Conservation (phyloP, 164 flowering plant species). For the Hamamelis virginiana region DNA sequence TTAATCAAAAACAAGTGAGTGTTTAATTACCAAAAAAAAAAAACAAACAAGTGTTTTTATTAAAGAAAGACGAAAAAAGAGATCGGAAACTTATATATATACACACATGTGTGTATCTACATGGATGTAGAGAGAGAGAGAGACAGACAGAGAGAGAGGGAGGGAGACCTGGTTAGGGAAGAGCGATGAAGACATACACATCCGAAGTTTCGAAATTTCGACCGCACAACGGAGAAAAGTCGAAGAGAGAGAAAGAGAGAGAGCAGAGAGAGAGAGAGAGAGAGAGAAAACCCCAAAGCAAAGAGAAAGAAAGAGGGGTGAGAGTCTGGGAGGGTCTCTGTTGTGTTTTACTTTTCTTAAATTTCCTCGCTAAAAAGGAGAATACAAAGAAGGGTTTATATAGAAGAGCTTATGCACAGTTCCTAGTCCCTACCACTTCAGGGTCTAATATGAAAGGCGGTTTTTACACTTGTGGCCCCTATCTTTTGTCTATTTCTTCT, state of each 20-base stretch:
- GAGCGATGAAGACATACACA: slow-evolving; percentile 29
- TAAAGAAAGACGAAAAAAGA: neutral
- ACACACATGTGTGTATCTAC: too few relatives aligned
- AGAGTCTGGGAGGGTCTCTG: neutral
- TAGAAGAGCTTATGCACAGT: too few relatives aligned
- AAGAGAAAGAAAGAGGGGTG: slow-evolving; percentile 10
- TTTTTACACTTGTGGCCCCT: too few relatives aligned
- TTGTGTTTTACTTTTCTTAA: too few relatives aligned
- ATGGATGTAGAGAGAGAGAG: neutral
- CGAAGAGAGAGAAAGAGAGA: slow-evolving; percentile 12
- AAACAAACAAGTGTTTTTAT: too few relatives aligned
- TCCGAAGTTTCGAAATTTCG: slow-evolving; percentile 24
- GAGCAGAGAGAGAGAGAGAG: slow-evolving; percentile 7
- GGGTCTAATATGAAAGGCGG: too few relatives aligned
- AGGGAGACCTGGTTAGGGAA: slow-evolving; percentile 12
- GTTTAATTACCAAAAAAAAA: too few relatives aligned
- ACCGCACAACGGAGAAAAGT: slow-evolving; percentile 9
- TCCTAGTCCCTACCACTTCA: too few relatives aligned
- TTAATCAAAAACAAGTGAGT: too few relatives aligned
- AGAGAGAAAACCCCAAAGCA: slow-evolving; percentile 35
- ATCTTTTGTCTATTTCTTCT: too few relatives aligned
- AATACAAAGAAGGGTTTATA: too few relatives aligned
- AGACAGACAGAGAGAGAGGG: neutral
- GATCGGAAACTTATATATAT: neutral
- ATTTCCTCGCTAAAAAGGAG: too few relatives aligned